Base-by-base conservation (phyloP, 176 grass and related monocot species). In the Chloris gayana region DNA sequence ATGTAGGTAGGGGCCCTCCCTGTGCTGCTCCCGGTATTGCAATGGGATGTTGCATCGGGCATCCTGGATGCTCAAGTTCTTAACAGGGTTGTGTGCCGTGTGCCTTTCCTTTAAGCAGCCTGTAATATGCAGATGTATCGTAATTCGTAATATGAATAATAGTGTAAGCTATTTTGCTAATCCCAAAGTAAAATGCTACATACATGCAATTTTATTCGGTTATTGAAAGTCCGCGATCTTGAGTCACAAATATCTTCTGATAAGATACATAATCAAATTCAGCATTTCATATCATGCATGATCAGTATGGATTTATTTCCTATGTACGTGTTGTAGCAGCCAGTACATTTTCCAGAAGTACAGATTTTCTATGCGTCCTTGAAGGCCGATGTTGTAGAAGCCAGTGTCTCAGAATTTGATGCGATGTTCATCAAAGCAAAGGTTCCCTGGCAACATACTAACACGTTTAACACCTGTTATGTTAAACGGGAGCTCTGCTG, bases 1-100 rank as follows among this genome's bases (percentile, higher is more conserved):
- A 57, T 84, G 59, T 72, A 76, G 30, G 10, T 57, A 27, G 54
- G 81, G 82, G 87, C 87, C 72, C 82, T 89, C 65, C 82, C n/a
- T 18, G 54, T 69, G 41, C 60, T 17, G 39, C 51, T 70, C 15
- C 15, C 21, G 29, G 38, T 56, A 57, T 9, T 76, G 77, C 77
- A 85, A 44, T 35, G 35, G 54, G 82, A 70, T 89, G 82, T 54
- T 45, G 12, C 70, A 65, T 44, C n/a, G 42, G 32, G 34, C 72
- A 42, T 76, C 32, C 51, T 31, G 22, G 29, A 63, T 75, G 42
- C 18, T 17, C 41, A 37, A 42, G 70, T 47, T 64, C 27, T 5
- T 42, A 64, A 44, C 77, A 47, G 64, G 75, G 64, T 76, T 85
- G 81, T 31, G 50, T 69, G 44, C 44, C 44, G 10, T 11, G 80